Conservation (phyloP, 345 rosid species). For the Salix viminalis region DNA sequence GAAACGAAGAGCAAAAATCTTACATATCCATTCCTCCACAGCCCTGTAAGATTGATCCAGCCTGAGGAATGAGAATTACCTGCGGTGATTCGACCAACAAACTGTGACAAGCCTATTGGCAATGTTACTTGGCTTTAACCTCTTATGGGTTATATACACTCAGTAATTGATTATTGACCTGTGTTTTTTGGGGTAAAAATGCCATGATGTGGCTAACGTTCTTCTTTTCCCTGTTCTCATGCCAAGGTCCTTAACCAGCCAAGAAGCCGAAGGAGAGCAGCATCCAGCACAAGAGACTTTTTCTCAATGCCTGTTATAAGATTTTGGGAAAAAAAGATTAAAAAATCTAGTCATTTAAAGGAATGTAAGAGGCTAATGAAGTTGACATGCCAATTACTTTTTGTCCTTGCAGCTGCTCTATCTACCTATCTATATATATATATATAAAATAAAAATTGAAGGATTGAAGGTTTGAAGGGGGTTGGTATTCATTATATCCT, state of each 20-base stretch:
- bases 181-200: not conserved
- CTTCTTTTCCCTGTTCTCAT: conserved; percentile 18
- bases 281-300: conserved; percentile 61
- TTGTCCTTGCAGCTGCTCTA: not conserved
- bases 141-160: not conserved
- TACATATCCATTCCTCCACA: not conserved
- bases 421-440: too few relatives aligned
- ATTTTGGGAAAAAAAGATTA: not conserved
- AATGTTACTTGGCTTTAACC: not conserved
- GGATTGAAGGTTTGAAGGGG: not conserved
- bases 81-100: not conserved
- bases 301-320: conserved; percentile 59
- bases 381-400: not conserved
- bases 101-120: not conserved
- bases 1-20: not conserved
- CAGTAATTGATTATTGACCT: not conserved
- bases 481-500: not conserved
- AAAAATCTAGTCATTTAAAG: not conserved
- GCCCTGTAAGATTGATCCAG: conserved; percentile 1
- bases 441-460: not conserved
- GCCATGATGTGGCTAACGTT: not conserved
- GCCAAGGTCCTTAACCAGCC: conserved; percentile 82
- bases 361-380: not conserved
- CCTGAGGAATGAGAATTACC: not conserved
- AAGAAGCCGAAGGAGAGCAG: conserved; percentile 64